A percentile compares a stretch with the other conserved stretches of the same genome.
phyloP scores from a whole-genome alignment of 208 protist species.

The Leishmania tropica region DNA sequence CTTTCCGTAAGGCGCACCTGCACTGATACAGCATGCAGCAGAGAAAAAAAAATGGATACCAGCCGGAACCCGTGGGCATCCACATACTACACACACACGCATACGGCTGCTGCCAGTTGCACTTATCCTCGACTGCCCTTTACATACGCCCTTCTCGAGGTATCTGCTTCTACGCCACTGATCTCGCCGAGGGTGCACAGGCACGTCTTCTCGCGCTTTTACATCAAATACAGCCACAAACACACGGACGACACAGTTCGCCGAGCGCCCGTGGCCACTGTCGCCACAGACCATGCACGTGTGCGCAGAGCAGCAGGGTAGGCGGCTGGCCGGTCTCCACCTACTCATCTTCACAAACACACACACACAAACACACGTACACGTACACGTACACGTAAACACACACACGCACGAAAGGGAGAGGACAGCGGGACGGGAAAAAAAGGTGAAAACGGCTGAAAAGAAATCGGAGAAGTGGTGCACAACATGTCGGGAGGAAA shows the following conservation, averaged over 20 bases:
- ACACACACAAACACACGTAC: not conserved
- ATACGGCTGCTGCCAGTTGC: not conserved
- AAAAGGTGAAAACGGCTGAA: not conserved
- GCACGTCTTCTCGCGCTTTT: not conserved
- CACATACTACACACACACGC: not conserved
- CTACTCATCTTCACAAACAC: not conserved
- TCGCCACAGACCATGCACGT: not conserved
- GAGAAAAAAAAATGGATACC: not conserved
- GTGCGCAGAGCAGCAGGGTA: not conserved
- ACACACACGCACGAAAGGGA: not conserved
- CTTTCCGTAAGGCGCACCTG: not conserved
- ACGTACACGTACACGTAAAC: not conserved
- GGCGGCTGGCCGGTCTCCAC: not conserved
- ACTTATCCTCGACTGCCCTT: not conserved
- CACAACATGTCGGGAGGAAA: not conserved
- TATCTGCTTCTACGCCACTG: not conserved
- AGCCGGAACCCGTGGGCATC: not conserved
- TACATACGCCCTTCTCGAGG: not conserved
- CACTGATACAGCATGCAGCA: not conserved
- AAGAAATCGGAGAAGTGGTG: not conserved
- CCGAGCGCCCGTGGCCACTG: not conserved
- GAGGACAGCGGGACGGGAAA: not conserved
- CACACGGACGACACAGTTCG: not conserved
- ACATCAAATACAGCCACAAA: not conserved
- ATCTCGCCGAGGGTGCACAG: not conserved